phyloP scores from a whole-genome alignment of 352 stramenopile species.

The Phytophthora constricta region DNA sequence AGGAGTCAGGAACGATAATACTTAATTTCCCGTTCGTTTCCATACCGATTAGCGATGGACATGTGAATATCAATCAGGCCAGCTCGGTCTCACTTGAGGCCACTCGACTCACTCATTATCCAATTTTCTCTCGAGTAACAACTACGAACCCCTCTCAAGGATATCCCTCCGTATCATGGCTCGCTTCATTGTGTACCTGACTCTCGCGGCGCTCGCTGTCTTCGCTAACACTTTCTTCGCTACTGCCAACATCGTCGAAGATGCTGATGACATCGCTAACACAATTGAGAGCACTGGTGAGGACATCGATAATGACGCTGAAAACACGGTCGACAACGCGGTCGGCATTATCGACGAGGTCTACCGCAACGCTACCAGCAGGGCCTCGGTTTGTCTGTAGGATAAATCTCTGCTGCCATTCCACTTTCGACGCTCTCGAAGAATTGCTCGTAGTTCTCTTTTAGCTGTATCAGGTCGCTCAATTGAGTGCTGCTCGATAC shows the following conservation, averaged over 20 bases:
- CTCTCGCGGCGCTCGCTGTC: constrained; percentile 13
- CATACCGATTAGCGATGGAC: constrained; percentile 4
- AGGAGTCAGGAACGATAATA: too few relatives aligned
- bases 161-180: constrained; percentile 10
- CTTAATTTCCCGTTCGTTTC: too few relatives aligned
- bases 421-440: too few relatives aligned
- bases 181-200: constrained; percentile 25
- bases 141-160: constrained; percentile 3
- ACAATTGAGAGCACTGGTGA: constrained; percentile 14
- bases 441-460: too few relatives aligned
- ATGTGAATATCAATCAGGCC: constrained; percentile 4
- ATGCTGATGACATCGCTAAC: constrained; percentile 28
- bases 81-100: too few relatives aligned
- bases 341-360: constrained; percentile 28
- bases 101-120: too few relatives aligned
- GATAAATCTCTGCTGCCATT: too few relatives aligned
- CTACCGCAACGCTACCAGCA: constrained; percentile 25
- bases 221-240: constrained; percentile 10
- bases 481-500: constrained; percentile 7
- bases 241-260: constrained; percentile 25
- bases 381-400: too few relatives aligned
- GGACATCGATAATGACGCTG: constrained; percentile 22
- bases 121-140: constrained; percentile 24
- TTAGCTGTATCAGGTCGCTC: too few relatives aligned
- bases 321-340: constrained; percentile 31